Conservation (phyloP, 495 filamentous ascomycete species). For the Podospora sp. region DNA sequence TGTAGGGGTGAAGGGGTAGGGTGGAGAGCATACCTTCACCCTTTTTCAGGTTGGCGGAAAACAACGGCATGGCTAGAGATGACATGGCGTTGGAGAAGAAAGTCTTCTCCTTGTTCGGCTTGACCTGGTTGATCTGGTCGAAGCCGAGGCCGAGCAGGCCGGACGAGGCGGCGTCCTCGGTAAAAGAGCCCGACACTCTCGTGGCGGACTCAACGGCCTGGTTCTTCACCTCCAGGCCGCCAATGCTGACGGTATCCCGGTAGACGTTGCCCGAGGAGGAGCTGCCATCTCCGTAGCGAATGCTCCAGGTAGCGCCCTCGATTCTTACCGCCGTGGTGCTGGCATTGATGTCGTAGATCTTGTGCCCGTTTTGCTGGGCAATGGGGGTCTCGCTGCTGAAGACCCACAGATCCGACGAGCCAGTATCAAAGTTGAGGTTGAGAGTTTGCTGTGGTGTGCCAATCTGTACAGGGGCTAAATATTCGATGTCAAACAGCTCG, state of each 20-base stretch:
- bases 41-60: constrained; percentile 71
- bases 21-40: not conserved
- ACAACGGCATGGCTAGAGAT: constrained; percentile 63
- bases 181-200: constrained; percentile 64
- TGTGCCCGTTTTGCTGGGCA: constrained; percentile 53
- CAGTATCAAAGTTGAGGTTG: constrained; percentile 73
- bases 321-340: constrained; percentile 53
- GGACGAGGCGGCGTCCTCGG: constrained; percentile 57
- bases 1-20: constrained; percentile 52
- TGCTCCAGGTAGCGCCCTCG: constrained; percentile 61
- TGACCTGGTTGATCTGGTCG: constrained; percentile 68
- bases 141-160: constrained; percentile 78
- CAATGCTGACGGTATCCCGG: constrained; percentile 69
- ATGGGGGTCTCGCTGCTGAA: constrained; percentile 47
- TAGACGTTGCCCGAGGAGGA: constrained; percentile 70
- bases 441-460: constrained; percentile 70
- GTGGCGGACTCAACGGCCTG: constrained; percentile 75
- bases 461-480: constrained; percentile 66
- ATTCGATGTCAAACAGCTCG: constrained; percentile 63
- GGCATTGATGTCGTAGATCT: constrained; percentile 54
- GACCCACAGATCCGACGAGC: constrained; percentile 73
- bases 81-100: constrained; percentile 73
- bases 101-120: constrained; percentile 62
- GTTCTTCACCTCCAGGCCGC: constrained; percentile 60
- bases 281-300: constrained; percentile 73